phyloP scores from a whole-genome alignment of 768 basidiomycete genomes.

The Amanita brunnescens region DNA sequence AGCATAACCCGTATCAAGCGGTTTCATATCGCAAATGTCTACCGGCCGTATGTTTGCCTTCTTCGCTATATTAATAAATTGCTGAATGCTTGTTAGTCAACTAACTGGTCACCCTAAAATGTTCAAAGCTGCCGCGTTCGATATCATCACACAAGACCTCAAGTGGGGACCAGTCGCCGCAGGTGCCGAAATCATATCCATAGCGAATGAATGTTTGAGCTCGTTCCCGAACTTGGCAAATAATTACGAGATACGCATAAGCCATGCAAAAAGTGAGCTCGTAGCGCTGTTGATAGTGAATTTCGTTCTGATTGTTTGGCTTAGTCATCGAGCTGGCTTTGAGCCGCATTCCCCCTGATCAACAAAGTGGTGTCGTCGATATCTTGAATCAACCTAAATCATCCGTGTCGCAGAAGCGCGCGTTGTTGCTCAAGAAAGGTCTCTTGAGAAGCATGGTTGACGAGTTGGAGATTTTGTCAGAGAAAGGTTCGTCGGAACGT shows the following conservation, averaged over 20 bases:
- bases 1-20: slow-evolving; percentile 69
- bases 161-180: slow-evolving; percentile 56
- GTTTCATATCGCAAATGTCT: slow-evolving; percentile 71
- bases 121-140: slow-evolving; percentile 70
- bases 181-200: slow-evolving; percentile 63
- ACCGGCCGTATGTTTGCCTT: slow-evolving; percentile 44
- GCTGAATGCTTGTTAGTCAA: slow-evolving; percentile 28
- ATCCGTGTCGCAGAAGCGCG: slow-evolving; percentile 58
- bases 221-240: slow-evolving; percentile 62
- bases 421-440: slow-evolving; percentile 60
- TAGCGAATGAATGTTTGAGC: slow-evolving; percentile 58
- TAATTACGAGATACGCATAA: slow-evolving; percentile 69
- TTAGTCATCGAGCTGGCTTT: slow-evolving; percentile 63
- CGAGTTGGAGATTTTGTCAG: slow-evolving; percentile 63
- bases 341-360: slow-evolving; percentile 48
- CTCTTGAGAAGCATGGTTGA: slow-evolving; percentile 59
- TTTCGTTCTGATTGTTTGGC: slow-evolving; percentile 4
- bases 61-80: not conserved
- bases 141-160: slow-evolving; percentile 75
- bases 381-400: slow-evolving; percentile 61
- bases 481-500: slow-evolving; percentile 51
- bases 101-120: slow-evolving; percentile 67
- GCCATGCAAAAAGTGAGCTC: slow-evolving; percentile 63
- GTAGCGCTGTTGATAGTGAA: not conserved
- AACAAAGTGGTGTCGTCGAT: slow-evolving; percentile 50